Percentiles rank a stretch among this genome's conserved stretches.
Conservation (phyloP, 495 filamentous ascomycete species). For the Pseudevernia furfuracea region DNA sequence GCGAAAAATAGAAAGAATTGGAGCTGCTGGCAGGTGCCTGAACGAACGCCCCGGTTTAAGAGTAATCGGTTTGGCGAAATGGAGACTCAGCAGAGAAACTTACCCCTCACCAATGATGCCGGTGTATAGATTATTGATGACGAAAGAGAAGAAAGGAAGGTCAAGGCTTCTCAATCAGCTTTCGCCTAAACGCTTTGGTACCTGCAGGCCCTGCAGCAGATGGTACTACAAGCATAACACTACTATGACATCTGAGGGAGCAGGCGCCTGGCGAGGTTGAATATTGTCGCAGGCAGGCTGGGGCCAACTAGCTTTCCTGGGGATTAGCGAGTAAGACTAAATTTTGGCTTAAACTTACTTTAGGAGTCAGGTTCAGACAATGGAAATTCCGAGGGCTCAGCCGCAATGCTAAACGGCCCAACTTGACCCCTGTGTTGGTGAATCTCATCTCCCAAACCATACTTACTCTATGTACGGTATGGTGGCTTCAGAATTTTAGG, state of each 20-base stretch:
- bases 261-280: slow-evolving; percentile 1
- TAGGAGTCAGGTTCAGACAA: too few species aligned
- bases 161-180: neutral
- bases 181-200: neutral
- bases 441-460: neutral
- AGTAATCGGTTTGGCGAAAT: neutral
- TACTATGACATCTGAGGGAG: neutral
- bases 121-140: neutral
- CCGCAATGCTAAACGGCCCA: neutral
- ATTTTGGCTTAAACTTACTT: neutral
- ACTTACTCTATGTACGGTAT: too few species aligned
- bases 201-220: neutral
- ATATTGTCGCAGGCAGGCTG: neutral
- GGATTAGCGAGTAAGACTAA: neutral
- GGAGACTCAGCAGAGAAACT: neutral
- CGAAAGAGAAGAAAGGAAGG: neutral
- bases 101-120: neutral
- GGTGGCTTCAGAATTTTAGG: neutral
- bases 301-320: neutral
- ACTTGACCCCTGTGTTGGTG: neutral
- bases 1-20: neutral
- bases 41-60: neutral
- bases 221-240: too few species aligned
- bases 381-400: neutral
- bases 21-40: neutral